phyloP scores from a whole-genome alignment of 1,139 yeast genomes.

The Yamadazyma pseudoaaseri region DNA sequence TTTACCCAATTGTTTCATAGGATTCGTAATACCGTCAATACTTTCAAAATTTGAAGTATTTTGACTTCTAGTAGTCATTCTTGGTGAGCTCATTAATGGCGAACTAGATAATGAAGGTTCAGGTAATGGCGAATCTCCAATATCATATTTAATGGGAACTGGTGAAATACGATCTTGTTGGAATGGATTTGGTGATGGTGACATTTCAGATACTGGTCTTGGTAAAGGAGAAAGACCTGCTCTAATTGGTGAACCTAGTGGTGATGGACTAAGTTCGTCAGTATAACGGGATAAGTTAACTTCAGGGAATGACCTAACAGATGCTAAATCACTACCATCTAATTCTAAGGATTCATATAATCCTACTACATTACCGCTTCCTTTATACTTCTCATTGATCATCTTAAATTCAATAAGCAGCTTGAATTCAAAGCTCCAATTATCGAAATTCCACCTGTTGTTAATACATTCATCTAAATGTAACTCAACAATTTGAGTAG shows the following conservation, averaged over 20 bases:
- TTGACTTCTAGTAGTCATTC: slow-evolving; percentile 2
- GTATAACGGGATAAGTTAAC: slow-evolving; percentile 16
- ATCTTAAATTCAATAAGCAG: slow-evolving; percentile 32
- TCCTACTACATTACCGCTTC: slow-evolving; percentile 31
- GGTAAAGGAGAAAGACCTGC: slow-evolving; percentile 3
- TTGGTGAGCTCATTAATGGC: background rate
- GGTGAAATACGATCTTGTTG: slow-evolving; percentile 13
- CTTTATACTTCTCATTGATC: slow-evolving; percentile 20
- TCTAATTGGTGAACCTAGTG: slow-evolving; percentile 18
- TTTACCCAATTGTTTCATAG: slow-evolving; percentile 9
- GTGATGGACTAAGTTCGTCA: slow-evolving; percentile 13
- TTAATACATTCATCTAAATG: slow-evolving; percentile 27
- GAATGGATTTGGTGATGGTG: slow-evolving; percentile 4
- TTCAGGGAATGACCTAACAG: slow-evolving; percentile 17
- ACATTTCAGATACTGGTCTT: slow-evolving; percentile 2
- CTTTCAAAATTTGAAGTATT: slow-evolving; percentile 6
- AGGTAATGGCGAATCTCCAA: slow-evolving; percentile 2
- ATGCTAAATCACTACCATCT: slow-evolving; percentile 15
- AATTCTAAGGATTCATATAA: slow-evolving; percentile 25
- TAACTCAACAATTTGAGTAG: slow-evolving; percentile 30
- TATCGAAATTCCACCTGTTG: slow-evolving; percentile 31
- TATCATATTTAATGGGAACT: slow-evolving; percentile 6
- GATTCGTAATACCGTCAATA: slow-evolving; percentile 9
- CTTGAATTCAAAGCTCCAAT: slow-evolving; percentile 36
- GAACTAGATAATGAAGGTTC: background rate